Evolutionary conservation across 2,329 filamentous ascomycete genomes (phyloP).

Genomic region (Eutypella sp.): DNA sequence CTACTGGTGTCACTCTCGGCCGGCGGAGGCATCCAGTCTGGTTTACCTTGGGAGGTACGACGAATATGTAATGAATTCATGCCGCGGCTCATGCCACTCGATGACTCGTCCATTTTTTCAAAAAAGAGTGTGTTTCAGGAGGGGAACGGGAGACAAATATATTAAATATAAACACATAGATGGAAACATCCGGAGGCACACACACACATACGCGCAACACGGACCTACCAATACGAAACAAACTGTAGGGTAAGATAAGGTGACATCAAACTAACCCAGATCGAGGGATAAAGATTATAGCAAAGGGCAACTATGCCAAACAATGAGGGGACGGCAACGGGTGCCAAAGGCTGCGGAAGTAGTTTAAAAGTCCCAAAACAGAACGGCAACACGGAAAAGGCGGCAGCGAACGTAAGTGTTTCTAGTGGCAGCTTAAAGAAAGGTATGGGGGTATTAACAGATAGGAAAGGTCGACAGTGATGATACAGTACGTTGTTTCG

Average conservation of each 20-base stretch:
- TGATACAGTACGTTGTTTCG: no score
- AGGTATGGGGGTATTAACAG: neutral
- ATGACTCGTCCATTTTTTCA: neutral
- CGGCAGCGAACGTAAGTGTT: neutral
- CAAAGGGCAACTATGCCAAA: no score
- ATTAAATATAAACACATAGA: neutral
- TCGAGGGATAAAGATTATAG: no score
- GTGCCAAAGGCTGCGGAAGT: neutral
- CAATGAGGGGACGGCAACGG: neutral
- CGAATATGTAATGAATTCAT: neutral
- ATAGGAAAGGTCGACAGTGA: neutral
- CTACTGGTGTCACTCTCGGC: neutral
- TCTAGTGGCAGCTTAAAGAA: no score
- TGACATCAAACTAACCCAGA: no score
- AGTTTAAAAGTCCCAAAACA: neutral
- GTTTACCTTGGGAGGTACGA: conserved; percentile 1
- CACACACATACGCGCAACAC: neutral
- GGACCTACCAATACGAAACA: neutral
- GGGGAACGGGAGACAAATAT: neutral
- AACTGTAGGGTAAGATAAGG: neutral
- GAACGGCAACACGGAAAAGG: neutral
- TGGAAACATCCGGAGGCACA: neutral
- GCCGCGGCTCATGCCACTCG: conserved; percentile 1
- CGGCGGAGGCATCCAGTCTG: conserved; percentile 1
- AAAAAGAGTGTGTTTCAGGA: neutral